phyloP scores from a whole-genome alignment of 192 early-diverging fungal species.

The Backusella liffmaniae region DNA sequence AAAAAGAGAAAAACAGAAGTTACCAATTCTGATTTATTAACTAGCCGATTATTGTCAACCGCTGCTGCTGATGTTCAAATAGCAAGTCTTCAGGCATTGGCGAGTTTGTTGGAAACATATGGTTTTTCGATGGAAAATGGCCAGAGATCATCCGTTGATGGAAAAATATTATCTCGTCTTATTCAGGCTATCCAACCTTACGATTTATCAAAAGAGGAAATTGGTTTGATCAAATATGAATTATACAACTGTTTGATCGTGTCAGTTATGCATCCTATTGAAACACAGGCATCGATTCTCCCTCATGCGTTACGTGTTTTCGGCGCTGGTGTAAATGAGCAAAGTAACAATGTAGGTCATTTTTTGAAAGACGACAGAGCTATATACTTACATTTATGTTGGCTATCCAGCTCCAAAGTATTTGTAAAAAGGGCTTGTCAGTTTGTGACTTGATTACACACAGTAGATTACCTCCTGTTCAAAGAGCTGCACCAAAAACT shows the following conservation, averaged over 20 bases:
- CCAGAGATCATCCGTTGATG: conserved; percentile 29
- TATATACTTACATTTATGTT: not conserved
- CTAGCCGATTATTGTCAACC: not conserved
- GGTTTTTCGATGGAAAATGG: conserved; percentile 30
- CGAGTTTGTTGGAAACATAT: conserved; percentile 19
- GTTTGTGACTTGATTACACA: conserved; percentile 59
- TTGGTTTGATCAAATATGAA: conserved; percentile 15
- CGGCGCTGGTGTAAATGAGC: conserved; percentile 35
- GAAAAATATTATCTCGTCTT: conserved; percentile 28
- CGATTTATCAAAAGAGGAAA: not conserved
- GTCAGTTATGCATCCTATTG: conserved; percentile 37
- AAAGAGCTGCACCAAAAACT: not conserved
- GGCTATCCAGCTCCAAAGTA: conserved; percentile 24
- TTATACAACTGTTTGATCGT: conserved; percentile 42
- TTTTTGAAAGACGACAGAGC: not conserved
- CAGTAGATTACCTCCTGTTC: conserved; percentile 51
- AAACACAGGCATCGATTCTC: conserved; percentile 39
- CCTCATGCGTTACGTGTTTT: conserved; percentile 42
- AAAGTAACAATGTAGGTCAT: conserved; percentile 30
- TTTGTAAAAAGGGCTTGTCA: conserved; percentile 41
- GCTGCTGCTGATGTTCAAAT: conserved; percentile 18
- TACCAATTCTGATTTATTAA: conserved; percentile 35
- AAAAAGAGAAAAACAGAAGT: conserved; percentile 36
- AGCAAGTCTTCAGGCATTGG: conserved; percentile 12
- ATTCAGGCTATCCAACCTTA: conserved; percentile 15